These are phyloP conservation scores for Cladorrhinum samala DNA, from an alignment of 495 filamentous ascomycete genomes.

Conservation along the genomic window DNA sequence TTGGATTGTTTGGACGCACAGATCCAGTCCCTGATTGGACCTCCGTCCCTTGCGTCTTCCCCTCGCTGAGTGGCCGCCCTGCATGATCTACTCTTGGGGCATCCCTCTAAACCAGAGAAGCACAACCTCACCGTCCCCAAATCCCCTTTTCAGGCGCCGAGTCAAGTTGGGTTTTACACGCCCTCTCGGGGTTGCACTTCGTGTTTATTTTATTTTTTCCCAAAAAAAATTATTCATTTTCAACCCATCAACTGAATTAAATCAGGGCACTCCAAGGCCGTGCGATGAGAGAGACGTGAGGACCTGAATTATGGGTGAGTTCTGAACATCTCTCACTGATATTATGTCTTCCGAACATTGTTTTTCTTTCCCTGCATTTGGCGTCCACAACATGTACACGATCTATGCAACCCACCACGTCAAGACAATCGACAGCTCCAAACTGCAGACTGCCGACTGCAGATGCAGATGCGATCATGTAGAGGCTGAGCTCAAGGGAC, in stretches of 20 bases:
- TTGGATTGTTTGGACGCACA: background rate
- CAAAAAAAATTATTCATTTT: too few relatives aligned
- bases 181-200: background rate
- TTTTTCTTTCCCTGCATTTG: background rate
- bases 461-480: background rate
- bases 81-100: background rate
- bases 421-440: background rate
- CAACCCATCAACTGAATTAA: background rate
- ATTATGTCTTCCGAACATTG: background rate
- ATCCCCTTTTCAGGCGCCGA: background rate
- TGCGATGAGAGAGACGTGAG: background rate
- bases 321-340: background rate
- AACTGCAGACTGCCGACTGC: background rate
- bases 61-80: background rate
- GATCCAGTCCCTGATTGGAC: background rate
- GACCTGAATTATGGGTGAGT: background rate
- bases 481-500: too few relatives aligned
- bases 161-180: background rate
- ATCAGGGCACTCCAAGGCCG: background rate
- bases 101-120: background rate
- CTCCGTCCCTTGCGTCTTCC: background rate
- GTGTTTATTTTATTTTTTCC: background rate
- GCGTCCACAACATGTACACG: background rate
- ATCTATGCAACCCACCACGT: background rate
- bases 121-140: background rate